phyloP scores from a whole-genome alignment of 2,329 filamentous ascomycete genomes.

The Aspergillus sergii region DNA sequence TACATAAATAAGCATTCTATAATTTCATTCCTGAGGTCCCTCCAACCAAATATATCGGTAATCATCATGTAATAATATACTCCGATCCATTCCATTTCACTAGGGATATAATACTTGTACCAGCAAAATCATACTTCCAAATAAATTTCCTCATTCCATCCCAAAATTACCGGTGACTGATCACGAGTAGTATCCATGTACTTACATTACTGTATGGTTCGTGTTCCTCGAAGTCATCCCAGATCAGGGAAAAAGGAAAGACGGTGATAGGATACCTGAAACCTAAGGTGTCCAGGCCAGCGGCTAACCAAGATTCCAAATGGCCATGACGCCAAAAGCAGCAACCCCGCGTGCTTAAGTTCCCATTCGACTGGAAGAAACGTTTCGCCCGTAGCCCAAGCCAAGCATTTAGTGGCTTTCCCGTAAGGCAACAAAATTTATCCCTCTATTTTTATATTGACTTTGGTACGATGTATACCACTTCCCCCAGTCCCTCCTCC shows the following conservation, averaged over 20 bases:
- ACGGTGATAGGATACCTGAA: not conserved
- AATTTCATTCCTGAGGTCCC: not conserved
- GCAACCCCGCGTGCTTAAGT: constrained; percentile 3
- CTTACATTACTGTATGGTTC: too few relatives aligned
- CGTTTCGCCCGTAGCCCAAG: not conserved
- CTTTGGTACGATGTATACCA: not conserved
- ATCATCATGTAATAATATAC: not conserved
- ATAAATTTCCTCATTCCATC: too few relatives aligned
- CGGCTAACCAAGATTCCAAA: not conserved
- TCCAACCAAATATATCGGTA: not conserved
- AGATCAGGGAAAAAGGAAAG: not conserved
- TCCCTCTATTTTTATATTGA: constrained; percentile 3
- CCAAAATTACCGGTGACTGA: not conserved
- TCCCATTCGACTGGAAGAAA: constrained; percentile 3
- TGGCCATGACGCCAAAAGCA: not conserved
- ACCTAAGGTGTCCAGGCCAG: not conserved
- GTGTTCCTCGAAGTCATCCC: not conserved
- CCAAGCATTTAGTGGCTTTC: constrained; percentile 5
- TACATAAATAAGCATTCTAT: not conserved
- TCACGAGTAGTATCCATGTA: not conserved
- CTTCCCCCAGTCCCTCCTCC: not conserved
- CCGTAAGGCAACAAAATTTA: constrained; percentile 15
- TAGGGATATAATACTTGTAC: too few relatives aligned
- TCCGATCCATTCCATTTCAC: not conserved
- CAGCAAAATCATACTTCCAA: too few relatives aligned